phyloP scores from a whole-genome alignment of 306 rosid genomes.

The Cucurbita maxima region DNA sequence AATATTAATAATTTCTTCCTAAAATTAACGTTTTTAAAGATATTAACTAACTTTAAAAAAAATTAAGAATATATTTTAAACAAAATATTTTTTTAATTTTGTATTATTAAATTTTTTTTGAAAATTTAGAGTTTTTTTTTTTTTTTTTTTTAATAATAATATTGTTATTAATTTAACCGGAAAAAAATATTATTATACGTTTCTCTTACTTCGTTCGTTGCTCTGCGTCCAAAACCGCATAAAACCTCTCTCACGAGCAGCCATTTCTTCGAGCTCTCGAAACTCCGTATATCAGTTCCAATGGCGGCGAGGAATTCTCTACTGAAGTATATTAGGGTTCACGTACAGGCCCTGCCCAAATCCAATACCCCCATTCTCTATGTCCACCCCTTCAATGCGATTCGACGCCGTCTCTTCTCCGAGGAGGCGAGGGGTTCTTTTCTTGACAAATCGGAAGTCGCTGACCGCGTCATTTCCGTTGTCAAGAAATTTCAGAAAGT shows the following conservation, averaged over 20 bases:
- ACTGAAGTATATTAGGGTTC: slow-evolving; percentile 58
- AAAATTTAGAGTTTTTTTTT: too few species aligned
- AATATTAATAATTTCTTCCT: too few species aligned
- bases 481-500: slow-evolving; percentile 93
- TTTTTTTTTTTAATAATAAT: too few species aligned
- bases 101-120: too few species aligned
- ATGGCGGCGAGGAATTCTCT: slow-evolving; percentile 74
- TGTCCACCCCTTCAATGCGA: slow-evolving; percentile 16
- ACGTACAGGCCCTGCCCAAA: slow-evolving; percentile 24
- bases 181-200: neutral
- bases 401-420: slow-evolving; percentile 42
- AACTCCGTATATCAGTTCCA: neutral
- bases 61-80: too few species aligned
- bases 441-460: slow-evolving; percentile 88
- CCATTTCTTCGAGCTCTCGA: neutral
- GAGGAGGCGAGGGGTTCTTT: slow-evolving; percentile 71
- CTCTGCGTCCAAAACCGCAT: neutral
- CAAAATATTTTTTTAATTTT: too few species aligned
- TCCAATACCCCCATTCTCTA: slow-evolving; percentile 12
- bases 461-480: slow-evolving; percentile 77
- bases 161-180: too few species aligned
- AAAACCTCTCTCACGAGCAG: neutral
- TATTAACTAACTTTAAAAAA: too few species aligned
- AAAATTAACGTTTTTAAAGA: too few species aligned
- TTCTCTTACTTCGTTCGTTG: neutral